A percentile compares a stretch with the other conserved stretches of the same genome.
Conservation (phyloP, 805 yeast species). For the Ogataea pilisensis region DNA sequence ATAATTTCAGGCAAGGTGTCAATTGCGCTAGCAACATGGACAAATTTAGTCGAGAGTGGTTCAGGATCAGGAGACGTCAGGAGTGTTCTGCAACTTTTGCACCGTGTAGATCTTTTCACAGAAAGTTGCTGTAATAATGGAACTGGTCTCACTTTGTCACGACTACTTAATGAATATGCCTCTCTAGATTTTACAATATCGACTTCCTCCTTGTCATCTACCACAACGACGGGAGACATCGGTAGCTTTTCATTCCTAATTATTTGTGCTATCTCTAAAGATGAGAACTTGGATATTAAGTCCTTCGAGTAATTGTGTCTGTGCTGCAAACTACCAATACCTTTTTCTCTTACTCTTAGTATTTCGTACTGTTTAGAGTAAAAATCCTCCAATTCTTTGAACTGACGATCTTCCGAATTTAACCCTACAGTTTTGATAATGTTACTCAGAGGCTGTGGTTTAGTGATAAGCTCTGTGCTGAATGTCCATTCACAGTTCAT, state of each 20-base stretch:
- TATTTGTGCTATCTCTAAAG: conserved; percentile 21
- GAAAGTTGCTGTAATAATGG: conserved; percentile 21
- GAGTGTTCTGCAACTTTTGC: conserved; percentile 20
- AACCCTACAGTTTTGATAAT: conserved; percentile 22
- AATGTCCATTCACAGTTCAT: conserved; percentile 33
- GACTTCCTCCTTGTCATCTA: not conserved
- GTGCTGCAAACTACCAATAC: conserved; percentile 2
- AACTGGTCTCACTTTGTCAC: not conserved
- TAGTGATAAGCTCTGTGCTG: conserved; percentile 34
- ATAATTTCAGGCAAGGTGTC: conserved; percentile 23
- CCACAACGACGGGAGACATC: not conserved
- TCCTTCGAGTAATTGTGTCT: conserved; percentile 7
- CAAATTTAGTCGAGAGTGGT: conserved; percentile 17
- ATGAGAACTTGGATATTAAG: conserved; percentile 11
- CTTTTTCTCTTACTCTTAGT: conserved; percentile 6
- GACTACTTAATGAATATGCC: not conserved
- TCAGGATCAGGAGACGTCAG: conserved; percentile 19
- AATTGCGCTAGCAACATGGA: conserved; percentile 10
- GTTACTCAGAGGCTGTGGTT: conserved; percentile 37
- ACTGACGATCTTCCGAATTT: conserved; percentile 7
- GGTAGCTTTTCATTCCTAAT: conserved; percentile 9
- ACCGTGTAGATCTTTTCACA: conserved; percentile 13
- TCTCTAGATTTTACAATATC: not conserved
- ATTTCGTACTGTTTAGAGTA: conserved; percentile 18
- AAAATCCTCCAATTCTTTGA: conserved; percentile 10